A percentile compares a stretch with the other conserved stretches of the same genome.
These are phyloP conservation scores for Myxozyma melibiosi DNA, from an alignment of 805 yeast species.

Conservation along the genomic window DNA sequence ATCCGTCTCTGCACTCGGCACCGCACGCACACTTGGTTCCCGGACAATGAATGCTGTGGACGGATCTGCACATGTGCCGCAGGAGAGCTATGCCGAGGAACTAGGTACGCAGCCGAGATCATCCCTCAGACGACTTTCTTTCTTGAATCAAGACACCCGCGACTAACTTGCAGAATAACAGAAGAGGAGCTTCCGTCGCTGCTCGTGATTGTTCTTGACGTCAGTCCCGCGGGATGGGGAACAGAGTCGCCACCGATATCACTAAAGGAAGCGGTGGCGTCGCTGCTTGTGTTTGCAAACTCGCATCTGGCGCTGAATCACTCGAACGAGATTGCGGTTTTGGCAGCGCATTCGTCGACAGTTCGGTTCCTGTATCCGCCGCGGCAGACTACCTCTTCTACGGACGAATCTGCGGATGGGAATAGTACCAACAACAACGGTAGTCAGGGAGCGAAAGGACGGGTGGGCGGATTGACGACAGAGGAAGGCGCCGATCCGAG, in stretches of 20 bases:
- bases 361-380: conserved; percentile 71
- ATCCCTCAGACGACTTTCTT: neutral
- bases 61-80: conserved; percentile 31
- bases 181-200: conserved; percentile 74
- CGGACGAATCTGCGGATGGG: neutral
- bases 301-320: conserved; percentile 86
- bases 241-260: conserved; percentile 37
- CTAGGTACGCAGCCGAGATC: conserved; percentile 5
- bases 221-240: conserved; percentile 73
- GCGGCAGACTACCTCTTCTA: conserved; percentile 5
- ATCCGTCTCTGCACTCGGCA: too few species aligned
- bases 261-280: conserved; percentile 60
- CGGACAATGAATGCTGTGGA: conserved; percentile 30
- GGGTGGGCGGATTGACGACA: neutral
- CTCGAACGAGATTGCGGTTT: conserved; percentile 78
- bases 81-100: conserved; percentile 12
- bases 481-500: neutral
- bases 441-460: neutral
- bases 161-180: neutral
- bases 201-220: conserved; percentile 74
- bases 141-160: neutral
- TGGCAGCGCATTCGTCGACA: conserved; percentile 72
- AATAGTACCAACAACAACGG: too few species aligned
- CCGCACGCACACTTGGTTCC: too few species aligned
- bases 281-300: conserved; percentile 75